These are phyloP conservation scores for Esteya vermicola DNA, from an alignment of 2,329 filamentous ascomycete genomes.

Conservation along the genomic window DNA sequence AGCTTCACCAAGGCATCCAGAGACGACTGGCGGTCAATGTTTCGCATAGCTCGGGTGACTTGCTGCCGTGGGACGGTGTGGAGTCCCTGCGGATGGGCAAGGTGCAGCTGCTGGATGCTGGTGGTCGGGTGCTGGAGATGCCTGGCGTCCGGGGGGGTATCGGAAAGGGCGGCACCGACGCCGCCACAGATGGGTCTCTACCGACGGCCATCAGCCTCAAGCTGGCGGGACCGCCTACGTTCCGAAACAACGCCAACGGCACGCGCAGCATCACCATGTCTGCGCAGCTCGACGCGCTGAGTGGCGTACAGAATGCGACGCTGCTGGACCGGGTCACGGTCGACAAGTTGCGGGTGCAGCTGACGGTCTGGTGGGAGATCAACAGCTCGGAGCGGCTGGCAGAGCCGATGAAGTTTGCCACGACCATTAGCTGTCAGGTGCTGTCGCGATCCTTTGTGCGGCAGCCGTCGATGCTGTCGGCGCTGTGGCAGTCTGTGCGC, in stretches of 20 bases:
- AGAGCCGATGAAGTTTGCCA: constrained; percentile 76
- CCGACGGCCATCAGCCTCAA: constrained; percentile 67
- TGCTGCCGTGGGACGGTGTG: constrained; percentile 78
- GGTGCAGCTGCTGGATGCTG: constrained; percentile 70
- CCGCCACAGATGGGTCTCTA: constrained; percentile 47
- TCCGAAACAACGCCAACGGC: constrained; percentile 79
- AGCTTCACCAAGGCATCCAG: constrained; percentile 89
- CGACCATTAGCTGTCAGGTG: constrained; percentile 72
- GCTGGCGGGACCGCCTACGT: constrained; percentile 60
- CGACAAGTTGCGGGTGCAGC: constrained; percentile 85
- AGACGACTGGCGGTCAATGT: constrained; percentile 75
- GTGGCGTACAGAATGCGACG: constrained; percentile 82
- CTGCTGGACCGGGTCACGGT: constrained; percentile 84
- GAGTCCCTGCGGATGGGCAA: constrained; percentile 63
- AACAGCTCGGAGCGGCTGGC: constrained; percentile 55
- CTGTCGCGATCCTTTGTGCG: constrained; percentile 72
- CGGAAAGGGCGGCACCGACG: background rate
- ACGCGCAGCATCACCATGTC: constrained; percentile 73
- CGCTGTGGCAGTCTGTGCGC: constrained; percentile 71
- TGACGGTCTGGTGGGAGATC: constrained; percentile 77
- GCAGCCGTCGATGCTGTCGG: constrained; percentile 73
- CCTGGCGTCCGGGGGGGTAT: background rate
- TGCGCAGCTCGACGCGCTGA: constrained; percentile 97
- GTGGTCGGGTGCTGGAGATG: constrained; percentile 43
- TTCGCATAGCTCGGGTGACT: constrained; percentile 82